Evolutionary conservation across 768 basidiomycete species (phyloP).

Genomic region (Suillus paluster): DNA sequence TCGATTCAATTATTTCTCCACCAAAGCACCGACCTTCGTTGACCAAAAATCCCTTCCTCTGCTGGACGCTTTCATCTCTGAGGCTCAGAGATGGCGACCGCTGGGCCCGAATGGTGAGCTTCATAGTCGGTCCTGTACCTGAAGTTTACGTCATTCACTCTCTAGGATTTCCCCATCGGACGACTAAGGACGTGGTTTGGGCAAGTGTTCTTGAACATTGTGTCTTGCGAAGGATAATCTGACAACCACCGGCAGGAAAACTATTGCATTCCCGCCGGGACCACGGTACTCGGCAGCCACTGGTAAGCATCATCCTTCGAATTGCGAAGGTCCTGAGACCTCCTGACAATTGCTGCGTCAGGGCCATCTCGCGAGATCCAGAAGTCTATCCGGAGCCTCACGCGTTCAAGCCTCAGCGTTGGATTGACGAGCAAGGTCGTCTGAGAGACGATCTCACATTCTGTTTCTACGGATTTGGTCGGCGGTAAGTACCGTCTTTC

Average conservation of each 20-base stretch:
- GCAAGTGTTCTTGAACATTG: background rate
- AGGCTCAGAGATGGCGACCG: background rate
- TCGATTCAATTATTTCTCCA: background rate
- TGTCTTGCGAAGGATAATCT: background rate
- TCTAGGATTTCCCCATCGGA: constrained; percentile 8
- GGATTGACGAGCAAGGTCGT: constrained; percentile 49
- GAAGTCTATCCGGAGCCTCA: constrained; percentile 9
- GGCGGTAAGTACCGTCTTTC: constrained; percentile 17
- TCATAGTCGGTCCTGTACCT: background rate
- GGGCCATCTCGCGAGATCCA: constrained; percentile 5
- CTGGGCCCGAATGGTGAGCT: background rate
- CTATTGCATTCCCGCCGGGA: constrained; percentile 27
- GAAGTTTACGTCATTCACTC: background rate
- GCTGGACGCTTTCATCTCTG: background rate
- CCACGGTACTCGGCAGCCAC: constrained; percentile 23
- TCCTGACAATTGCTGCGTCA: background rate
- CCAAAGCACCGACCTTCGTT: background rate
- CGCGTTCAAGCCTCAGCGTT: constrained; percentile 51
- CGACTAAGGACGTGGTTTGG: constrained; percentile 9
- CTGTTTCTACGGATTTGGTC: constrained; percentile 55
- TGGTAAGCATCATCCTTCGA: constrained; percentile 15
- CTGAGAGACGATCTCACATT: constrained; percentile 43
- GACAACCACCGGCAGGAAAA: constrained; percentile 20
- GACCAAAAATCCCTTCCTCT: background rate
- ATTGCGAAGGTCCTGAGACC: background rate